phyloP scores from a whole-genome alignment of 768 basidiomycete species.

The Leccinum imitatum region DNA sequence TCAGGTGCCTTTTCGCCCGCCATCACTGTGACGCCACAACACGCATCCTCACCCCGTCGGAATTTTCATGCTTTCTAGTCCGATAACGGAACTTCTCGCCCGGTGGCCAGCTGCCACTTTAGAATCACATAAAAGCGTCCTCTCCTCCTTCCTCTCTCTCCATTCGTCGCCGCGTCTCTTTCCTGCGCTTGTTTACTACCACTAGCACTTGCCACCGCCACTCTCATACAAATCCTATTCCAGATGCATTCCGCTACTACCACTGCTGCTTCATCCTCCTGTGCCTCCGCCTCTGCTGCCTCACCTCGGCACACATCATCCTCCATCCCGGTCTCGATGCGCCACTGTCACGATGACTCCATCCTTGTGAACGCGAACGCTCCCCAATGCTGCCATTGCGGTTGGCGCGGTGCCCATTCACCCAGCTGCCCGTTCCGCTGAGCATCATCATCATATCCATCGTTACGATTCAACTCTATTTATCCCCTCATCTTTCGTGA shows the following conservation, averaged over 20 bases:
- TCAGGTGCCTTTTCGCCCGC: slow-evolving; percentile 34
- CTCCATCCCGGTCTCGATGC: slow-evolving; percentile 25
- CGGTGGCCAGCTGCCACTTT: slow-evolving; percentile 23
- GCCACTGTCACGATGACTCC: slow-evolving; percentile 27
- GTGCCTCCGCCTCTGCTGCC: slow-evolving; percentile 13
- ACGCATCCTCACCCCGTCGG: slow-evolving; percentile 35
- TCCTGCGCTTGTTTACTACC: background rate
- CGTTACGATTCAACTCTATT: slow-evolving; percentile 25
- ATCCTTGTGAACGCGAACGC: slow-evolving; percentile 49
- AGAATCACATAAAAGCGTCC: slow-evolving; percentile 30
- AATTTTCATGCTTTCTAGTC: slow-evolving; percentile 33
- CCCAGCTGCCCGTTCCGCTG: slow-evolving; percentile 67
- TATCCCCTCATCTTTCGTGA: slow-evolving; percentile 25
- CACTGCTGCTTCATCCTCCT: slow-evolving; percentile 7
- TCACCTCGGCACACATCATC: slow-evolving; percentile 14
- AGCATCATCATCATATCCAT: slow-evolving; percentile 18
- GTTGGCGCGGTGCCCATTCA: slow-evolving; percentile 59
- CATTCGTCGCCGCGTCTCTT: slow-evolving; percentile 4
- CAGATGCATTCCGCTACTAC: slow-evolving; percentile 24
- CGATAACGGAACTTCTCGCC: slow-evolving; percentile 37
- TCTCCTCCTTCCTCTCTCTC: background rate
- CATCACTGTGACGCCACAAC: slow-evolving; percentile 39
- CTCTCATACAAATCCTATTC: background rate
- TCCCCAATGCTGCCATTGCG: slow-evolving; percentile 81
- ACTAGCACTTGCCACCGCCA: background rate